Percentiles rank a stretch among this genome's conserved stretches.
Conservation (phyloP, 2,329 filamentous ascomycete species). For the Colletotrichum karsti region DNA sequence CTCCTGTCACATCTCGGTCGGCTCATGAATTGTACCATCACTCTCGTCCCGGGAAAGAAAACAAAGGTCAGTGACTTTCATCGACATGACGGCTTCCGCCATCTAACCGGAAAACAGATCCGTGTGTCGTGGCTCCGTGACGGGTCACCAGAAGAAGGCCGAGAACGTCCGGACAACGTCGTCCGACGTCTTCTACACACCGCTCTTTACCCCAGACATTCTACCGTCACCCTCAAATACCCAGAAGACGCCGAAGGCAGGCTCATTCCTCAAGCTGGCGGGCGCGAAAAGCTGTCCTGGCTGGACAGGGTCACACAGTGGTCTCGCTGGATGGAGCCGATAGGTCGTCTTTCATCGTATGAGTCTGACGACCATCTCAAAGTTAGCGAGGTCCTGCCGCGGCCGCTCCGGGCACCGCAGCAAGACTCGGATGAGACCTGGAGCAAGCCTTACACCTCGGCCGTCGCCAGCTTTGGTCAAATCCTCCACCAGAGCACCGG, state of each 20-base stretch:
- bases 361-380: neutral
- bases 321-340: constrained; percentile 25
- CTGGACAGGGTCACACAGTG: constrained; percentile 18
- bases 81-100: neutral
- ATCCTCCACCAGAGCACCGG: constrained; percentile 48
- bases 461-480: constrained; percentile 60
- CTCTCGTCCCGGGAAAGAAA: neutral
- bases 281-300: constrained; percentile 25
- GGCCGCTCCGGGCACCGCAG: neutral
- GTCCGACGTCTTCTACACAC: constrained; percentile 25
- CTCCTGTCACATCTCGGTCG: constrained; percentile 45
- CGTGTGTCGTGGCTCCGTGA: constrained; percentile 31
- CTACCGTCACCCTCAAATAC: neutral
- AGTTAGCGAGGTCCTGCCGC: neutral
- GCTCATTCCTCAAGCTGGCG: neutral
- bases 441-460: constrained; percentile 29
- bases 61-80: neutral
- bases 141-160: neutral
- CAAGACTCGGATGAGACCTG: neutral
- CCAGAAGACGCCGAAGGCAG: neutral
- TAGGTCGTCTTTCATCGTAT: constrained; percentile 16
- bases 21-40: constrained; percentile 42
- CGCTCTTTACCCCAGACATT: neutral
- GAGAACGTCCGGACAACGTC: constrained; percentile 27
- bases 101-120: constrained; percentile 8